Conservation (phyloP, 176 grass and related monocot genomes). For the Microstegium vimineum region DNA sequence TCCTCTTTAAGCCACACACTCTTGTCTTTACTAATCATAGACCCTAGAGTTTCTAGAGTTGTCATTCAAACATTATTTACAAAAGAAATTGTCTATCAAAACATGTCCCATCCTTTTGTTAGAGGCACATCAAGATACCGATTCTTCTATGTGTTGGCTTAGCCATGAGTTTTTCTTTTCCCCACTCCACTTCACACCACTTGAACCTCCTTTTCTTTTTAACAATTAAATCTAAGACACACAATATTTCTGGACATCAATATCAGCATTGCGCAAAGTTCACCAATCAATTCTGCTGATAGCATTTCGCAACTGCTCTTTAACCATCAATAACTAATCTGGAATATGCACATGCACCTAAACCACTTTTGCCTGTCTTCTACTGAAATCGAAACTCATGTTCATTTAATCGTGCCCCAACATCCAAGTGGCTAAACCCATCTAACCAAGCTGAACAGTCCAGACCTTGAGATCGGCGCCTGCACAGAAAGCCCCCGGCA, state of each 20-base stretch:
- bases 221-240: neutral
- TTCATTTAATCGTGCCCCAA: neutral
- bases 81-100: neutral
- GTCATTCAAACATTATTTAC: neutral
- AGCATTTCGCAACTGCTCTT: neutral
- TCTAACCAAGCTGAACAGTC: neutral
- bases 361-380: neutral
- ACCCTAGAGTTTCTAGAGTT: conserved; percentile 8
- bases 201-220: neutral
- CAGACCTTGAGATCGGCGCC: conserved; percentile 86
- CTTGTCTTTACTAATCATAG: conserved; percentile 3
- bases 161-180: neutral
- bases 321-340: neutral
- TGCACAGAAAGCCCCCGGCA: conserved; percentile 71
- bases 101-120: conserved; percentile 1
- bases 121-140: neutral
- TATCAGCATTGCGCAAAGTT: conserved; percentile 1
- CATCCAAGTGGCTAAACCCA: neutral
- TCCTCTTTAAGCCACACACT: conserved; percentile 12
- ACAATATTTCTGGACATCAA: neutral
- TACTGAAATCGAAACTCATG: neutral
- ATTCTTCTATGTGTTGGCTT: conserved; percentile 1
- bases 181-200: neutral
- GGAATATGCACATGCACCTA: conserved; percentile 2
- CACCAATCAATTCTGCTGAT: neutral